These are phyloP conservation scores for Populus hybrid DNA, from an alignment of 441 rosid genomes.

Conservation along the genomic window DNA sequence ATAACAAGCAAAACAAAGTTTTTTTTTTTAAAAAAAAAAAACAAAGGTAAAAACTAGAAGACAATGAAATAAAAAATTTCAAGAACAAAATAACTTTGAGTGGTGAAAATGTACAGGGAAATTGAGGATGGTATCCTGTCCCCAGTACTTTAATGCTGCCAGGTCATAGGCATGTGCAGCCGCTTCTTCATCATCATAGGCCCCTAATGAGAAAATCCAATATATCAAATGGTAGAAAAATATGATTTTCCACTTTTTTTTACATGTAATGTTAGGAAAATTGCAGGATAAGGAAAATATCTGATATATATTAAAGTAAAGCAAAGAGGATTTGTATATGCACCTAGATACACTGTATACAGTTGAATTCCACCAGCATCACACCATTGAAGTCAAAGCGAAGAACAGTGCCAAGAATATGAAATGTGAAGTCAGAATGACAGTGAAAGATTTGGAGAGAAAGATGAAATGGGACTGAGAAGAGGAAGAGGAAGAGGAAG, in stretches of 20 bases:
- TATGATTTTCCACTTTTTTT: neutral
- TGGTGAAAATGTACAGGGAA: slow-evolving; percentile 52
- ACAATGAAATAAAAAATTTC: neutral
- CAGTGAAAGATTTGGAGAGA: neutral
- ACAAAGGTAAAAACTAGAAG: neutral
- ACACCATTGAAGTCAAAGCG: neutral
- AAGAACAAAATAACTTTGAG: neutral
- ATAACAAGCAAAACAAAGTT: neutral
- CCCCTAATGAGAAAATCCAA: slow-evolving; percentile 39
- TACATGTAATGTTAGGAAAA: neutral
- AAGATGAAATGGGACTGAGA: neutral
- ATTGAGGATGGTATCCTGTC: slow-evolving; percentile 72
- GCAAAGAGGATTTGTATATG: slow-evolving; percentile 7
- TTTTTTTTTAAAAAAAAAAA: neutral
- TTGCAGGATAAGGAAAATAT: neutral
- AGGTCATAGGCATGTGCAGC: slow-evolving; percentile 93
- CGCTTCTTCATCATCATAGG: slow-evolving; percentile 78
- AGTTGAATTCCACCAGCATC: slow-evolving; percentile 23
- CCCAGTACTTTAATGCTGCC: slow-evolving; percentile 95
- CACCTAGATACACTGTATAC: slow-evolving; percentile 48
- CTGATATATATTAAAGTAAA: neutral
- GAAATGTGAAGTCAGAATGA: neutral
- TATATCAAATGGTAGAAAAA: neutral
- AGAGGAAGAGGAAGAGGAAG: too few species aligned
- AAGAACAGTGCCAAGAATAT: neutral